A percentile compares a stretch with the other conserved stretches of the same genome.
These are phyloP conservation scores for Sphaerosporella brunnea DNA, from an alignment of 495 filamentous ascomycete species.

Conservation along the genomic window DNA sequence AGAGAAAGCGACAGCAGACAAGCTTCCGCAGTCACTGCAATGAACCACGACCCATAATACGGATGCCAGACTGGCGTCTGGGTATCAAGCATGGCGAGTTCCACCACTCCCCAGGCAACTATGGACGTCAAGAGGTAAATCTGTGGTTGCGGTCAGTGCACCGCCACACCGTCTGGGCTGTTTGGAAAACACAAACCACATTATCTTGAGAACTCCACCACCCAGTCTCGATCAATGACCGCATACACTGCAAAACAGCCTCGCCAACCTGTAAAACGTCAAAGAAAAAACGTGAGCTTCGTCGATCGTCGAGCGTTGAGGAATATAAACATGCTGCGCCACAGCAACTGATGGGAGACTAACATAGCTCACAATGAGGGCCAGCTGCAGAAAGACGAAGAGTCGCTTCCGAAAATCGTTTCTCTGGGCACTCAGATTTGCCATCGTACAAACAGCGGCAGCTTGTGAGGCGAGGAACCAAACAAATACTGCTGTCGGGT, in stretches of 20 bases:
- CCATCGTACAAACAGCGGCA: constrained; percentile 38
- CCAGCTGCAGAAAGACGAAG: constrained; percentile 33
- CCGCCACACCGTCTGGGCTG: background rate
- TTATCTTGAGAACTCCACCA: constrained; percentile 34
- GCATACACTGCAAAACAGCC: constrained; percentile 29
- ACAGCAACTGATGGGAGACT: constrained; percentile 14
- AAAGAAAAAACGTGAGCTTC: no score
- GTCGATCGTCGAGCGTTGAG: no score
- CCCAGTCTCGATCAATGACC: constrained; percentile 27
- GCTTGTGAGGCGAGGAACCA: constrained; percentile 38
- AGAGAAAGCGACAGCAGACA: constrained; percentile 27
- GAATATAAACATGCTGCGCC: no score
- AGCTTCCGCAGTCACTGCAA: constrained; percentile 36
- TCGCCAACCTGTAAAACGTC: constrained; percentile 26
- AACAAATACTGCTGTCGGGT: constrained; percentile 36
- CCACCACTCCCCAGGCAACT: constrained; percentile 38
- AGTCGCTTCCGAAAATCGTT: constrained; percentile 31
- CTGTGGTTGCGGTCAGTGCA: constrained; percentile 15
- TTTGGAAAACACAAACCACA: constrained; percentile 26
- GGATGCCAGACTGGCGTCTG: constrained; percentile 42
- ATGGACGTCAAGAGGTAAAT: constrained; percentile 37
- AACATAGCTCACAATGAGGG: constrained; percentile 35
- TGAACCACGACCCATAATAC: constrained; percentile 38
- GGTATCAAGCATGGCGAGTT: constrained; percentile 34
- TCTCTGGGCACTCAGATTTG: constrained; percentile 29